phyloP scores from a whole-genome alignment of 768 basidiomycete genomes.

The Goffeauzyma gilvescens region DNA sequence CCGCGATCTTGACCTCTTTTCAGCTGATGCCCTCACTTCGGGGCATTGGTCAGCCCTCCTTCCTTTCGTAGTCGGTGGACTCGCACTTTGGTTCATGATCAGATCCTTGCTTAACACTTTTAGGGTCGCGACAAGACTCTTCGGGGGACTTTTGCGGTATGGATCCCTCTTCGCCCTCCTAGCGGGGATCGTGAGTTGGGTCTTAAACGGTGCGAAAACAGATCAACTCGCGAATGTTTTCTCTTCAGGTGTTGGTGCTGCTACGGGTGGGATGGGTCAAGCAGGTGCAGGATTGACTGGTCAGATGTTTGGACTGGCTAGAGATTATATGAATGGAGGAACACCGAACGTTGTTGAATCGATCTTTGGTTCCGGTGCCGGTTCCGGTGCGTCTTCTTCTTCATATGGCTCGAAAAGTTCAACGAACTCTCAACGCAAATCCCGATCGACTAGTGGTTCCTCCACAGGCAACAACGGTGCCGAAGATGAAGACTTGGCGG shows the following conservation, averaged over 20 bases:
- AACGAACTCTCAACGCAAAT: not conserved
- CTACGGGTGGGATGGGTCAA: not conserved
- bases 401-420: not conserved
- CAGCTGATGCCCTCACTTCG: not conserved
- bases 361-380: not conserved
- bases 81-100: conserved; percentile 4
- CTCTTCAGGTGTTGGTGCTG: not conserved
- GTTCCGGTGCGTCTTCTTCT: not conserved
- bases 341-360: conserved; percentile 1
- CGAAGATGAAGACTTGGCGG: conserved; percentile 1
- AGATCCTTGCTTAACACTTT: conserved; percentile 4
- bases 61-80: not conserved
- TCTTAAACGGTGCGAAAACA: not conserved
- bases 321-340: not conserved
- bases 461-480: not conserved
- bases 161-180: conserved; percentile 2
- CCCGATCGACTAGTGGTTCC: not conserved
- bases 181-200: not conserved
- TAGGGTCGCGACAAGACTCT: not conserved
- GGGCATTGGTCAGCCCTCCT: not conserved
- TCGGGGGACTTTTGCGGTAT: conserved; percentile 4
- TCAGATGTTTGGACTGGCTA: conserved; percentile 2
- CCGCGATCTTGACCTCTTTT: conserved; percentile 1
- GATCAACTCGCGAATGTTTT: not conserved
- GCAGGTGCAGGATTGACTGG: conserved; percentile 1